Conservation (phyloP, 2,329 filamentous ascomycete species). For the Botrytis pseudocinerea region DNA sequence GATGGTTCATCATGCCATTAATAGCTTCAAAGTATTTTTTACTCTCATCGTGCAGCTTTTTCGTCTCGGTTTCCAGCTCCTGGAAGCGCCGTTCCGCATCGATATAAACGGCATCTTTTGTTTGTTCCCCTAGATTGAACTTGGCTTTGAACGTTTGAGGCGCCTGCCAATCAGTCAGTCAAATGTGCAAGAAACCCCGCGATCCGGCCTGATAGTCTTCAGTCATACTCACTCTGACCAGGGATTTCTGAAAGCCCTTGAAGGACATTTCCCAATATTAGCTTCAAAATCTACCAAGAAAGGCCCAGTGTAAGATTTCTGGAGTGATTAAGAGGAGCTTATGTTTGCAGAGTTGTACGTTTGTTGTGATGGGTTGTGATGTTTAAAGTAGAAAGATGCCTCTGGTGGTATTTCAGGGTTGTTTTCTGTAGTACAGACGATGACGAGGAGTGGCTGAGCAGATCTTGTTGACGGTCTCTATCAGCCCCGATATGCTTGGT, state of each 20-base stretch:
- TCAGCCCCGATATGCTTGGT: constrained; percentile 23
- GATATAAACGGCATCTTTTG: constrained; percentile 91
- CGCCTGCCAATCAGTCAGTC: constrained; percentile 52
- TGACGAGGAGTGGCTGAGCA: constrained; percentile 39
- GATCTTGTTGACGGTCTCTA: constrained; percentile 16
- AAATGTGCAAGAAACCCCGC: constrained; percentile 33
- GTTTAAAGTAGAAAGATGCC: background rate
- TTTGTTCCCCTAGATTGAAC: constrained; percentile 95
- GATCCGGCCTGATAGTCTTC: constrained; percentile 15
- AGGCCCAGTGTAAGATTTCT: background rate
- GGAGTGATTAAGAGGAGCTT: background rate
- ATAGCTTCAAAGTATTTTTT: constrained; percentile 98
- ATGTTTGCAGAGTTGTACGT: background rate
- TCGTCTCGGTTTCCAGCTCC: constrained; percentile 93
- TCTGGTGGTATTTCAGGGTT: constrained; percentile 21
- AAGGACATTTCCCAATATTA: constrained; percentile 72
- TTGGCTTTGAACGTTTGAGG: constrained; percentile 88
- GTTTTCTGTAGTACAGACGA: constrained; percentile 26
- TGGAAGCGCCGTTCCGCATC: constrained; percentile 93
- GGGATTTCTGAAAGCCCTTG: constrained; percentile 90
- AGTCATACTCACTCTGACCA: constrained; percentile 68
- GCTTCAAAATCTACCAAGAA: constrained; percentile 11
- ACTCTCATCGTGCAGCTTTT: constrained; percentile 94
- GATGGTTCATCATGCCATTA: constrained; percentile 95
- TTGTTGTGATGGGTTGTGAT: constrained; percentile 5